Percentiles rank a stretch among this genome's conserved stretches.
phyloP scores from a whole-genome alignment of 2,329 filamentous ascomycete genomes.

The Nothophoma quercina region DNA sequence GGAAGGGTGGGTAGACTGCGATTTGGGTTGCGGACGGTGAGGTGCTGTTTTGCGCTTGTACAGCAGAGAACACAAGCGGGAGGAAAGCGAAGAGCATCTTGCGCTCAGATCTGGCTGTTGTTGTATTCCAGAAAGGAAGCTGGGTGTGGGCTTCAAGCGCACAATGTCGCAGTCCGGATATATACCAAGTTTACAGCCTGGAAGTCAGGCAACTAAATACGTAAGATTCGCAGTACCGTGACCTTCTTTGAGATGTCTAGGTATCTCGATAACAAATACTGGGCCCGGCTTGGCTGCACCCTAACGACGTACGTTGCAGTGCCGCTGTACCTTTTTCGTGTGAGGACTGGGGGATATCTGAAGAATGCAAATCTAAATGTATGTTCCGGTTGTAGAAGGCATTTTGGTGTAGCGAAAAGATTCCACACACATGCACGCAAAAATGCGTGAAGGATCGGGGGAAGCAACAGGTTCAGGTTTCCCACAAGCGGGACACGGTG shows the following conservation, averaged over 20 bases:
- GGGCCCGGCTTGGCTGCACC: constrained; percentile 13
- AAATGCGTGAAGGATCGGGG: not conserved
- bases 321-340: constrained; percentile 1
- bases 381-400: not conserved
- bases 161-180: too few relatives aligned
- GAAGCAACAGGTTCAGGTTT: not conserved
- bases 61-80: not conserved
- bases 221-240: not conserved
- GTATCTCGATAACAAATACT: constrained; percentile 1
- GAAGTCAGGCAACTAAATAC: not conserved
- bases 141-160: too few relatives aligned
- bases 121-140: not conserved
- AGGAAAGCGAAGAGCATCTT: constrained; percentile 8
- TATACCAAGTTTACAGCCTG: too few relatives aligned
- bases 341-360: not conserved
- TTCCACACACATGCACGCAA: too few relatives aligned
- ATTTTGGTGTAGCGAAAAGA: too few relatives aligned
- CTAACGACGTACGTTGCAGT: constrained; percentile 9
- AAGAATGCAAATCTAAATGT: not conserved
- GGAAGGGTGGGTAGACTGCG: constrained; percentile 20
- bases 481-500: not conserved
- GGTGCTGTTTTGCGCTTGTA: constrained; percentile 2
- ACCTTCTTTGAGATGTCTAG: not conserved
- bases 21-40: constrained; percentile 1
- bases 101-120: not conserved